Conservation (phyloP, 2,329 filamentous ascomycete species). For the Cytospora chrysosperma region DNA sequence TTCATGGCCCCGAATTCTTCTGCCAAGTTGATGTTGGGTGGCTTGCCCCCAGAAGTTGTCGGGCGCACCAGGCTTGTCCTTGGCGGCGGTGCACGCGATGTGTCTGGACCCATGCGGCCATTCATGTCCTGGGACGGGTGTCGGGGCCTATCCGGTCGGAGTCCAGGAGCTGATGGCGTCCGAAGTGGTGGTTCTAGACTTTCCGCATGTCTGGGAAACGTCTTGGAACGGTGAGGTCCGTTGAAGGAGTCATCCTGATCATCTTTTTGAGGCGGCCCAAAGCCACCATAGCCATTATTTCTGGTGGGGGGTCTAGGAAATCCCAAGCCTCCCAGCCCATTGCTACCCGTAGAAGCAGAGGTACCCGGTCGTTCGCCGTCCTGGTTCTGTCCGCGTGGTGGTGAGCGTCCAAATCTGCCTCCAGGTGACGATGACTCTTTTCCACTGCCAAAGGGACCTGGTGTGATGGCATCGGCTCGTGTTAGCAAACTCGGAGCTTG, state of each 20-base stretch:
- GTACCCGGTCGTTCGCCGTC: conserved; percentile 32
- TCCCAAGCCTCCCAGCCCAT: conserved; percentile 33
- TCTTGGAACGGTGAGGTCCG: conserved; percentile 48
- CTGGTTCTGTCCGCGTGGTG: conserved; percentile 21
- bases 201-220: conserved; percentile 47
- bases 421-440: conserved; percentile 17
- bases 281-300: conserved; percentile 58
- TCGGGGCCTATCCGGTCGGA: conserved; percentile 40
- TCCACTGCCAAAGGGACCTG: conserved; percentile 60
- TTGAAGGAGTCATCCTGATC: conserved; percentile 40
- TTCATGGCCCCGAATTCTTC: conserved; percentile 62
- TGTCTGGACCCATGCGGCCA: conserved; percentile 44
- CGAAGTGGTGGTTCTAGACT: conserved; percentile 40
- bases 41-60: conserved; percentile 39
- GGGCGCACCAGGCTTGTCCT: conserved; percentile 49
- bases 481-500: conserved; percentile 48
- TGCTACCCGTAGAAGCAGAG: conserved; percentile 36
- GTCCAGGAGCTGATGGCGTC: conserved; percentile 48
- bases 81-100: conserved; percentile 52
- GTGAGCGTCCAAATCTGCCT: conserved; percentile 5
- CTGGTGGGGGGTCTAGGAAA: conserved; percentile 43
- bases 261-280: conserved; percentile 46
- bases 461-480: conserved; percentile 64
- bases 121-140: conserved; percentile 29
- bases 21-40: conserved; percentile 53